Evolutionary conservation across 2,329 filamentous ascomycete species (phyloP).

Genomic region (Fusarium marasasianum): DNA sequence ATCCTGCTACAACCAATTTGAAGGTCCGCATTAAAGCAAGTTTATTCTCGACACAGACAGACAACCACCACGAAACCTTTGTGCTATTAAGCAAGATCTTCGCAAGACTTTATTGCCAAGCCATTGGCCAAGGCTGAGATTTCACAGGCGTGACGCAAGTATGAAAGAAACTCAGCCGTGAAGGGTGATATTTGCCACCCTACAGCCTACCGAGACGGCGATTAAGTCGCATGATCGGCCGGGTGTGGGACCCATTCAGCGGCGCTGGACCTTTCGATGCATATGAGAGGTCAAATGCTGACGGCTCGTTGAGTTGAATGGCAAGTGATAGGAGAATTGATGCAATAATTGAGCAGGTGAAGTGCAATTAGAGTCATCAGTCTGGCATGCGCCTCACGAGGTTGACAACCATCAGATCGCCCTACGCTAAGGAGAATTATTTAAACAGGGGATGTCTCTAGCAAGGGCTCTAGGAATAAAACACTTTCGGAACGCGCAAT

Average conservation of each 20-base stretch:
- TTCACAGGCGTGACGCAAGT: constrained; percentile 28
- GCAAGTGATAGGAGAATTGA: constrained; percentile 14
- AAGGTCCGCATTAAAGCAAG: neutral
- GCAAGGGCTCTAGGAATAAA: neutral
- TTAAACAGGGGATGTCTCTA: constrained; percentile 8
- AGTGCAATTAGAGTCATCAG: constrained; percentile 21
- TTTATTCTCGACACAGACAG: neutral
- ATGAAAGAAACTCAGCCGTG: constrained; percentile 1
- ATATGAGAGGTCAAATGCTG: constrained; percentile 14
- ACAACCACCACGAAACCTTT: neutral
- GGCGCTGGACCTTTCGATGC: constrained; percentile 1
- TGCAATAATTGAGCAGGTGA: constrained; percentile 5
- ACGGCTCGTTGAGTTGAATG: constrained; percentile 1
- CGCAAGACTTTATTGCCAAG: constrained; percentile 19
- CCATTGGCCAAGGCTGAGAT: constrained; percentile 19
- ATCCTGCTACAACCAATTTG: neutral
- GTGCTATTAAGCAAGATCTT: constrained; percentile 4
- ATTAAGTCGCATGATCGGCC: constrained; percentile 36
- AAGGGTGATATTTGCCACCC: constrained; percentile 32
- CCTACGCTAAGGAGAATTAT: neutral
- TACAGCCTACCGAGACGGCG: constrained; percentile 18
- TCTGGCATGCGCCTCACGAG: constrained; percentile 1
- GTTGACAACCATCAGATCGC: constrained; percentile 7
- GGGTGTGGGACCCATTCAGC: constrained; percentile 15
- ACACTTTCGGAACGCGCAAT: neutral